Base-by-base conservation (phyloP, 805 yeast species). In the Candida caryicola region DNA sequence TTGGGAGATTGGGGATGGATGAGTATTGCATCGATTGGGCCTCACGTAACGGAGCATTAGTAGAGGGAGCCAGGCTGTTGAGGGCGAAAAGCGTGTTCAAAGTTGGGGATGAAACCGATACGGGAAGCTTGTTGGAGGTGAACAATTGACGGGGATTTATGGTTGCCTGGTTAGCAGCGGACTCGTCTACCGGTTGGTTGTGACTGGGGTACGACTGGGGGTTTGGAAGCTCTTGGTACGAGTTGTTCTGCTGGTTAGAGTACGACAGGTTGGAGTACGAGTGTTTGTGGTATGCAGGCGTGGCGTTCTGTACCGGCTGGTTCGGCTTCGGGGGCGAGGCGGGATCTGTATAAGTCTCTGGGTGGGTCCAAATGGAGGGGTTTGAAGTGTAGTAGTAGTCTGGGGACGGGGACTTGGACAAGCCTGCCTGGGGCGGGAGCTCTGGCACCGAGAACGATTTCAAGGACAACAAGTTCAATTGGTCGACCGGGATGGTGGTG, bases 121-220 rank as follows among this genome's bases (percentile, higher is more conserved):
- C 34, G 27, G 41, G 19, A 15, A 37, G 33, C 29, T 41, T 41
- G 29, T 27, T 35, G 36, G 40, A 29, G 10, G 45, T 41, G 32
- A 43, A 33, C 29, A 46, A 32, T 23, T 46, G 43, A 21, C 47
- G 38, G 3, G 50, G 50, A 31, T 46, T 46, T 25, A 46, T 45
- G 14, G 50, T 46, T 9, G 32, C 21, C 14, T 34, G 25, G 10
- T 21, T 21, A n/a, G n/a, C n/a, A n/a, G n/a, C 41, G 25, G 31
- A 10, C n/a, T 33, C 35, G 6, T 28, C 34, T 10, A 6, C 27
- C 3, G 29, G 36, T 7, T 7, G 10, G 25, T 21, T 21, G 6
- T 27, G 33, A 18, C 14, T 29, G 31, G 29, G 29, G 29, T 8
- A 26, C n/a, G 29, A n/a, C 15, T 26, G 29, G 29, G 18, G 5